Conservation (phyloP, 306 rosid species). For the Arachis stenosperma region DNA sequence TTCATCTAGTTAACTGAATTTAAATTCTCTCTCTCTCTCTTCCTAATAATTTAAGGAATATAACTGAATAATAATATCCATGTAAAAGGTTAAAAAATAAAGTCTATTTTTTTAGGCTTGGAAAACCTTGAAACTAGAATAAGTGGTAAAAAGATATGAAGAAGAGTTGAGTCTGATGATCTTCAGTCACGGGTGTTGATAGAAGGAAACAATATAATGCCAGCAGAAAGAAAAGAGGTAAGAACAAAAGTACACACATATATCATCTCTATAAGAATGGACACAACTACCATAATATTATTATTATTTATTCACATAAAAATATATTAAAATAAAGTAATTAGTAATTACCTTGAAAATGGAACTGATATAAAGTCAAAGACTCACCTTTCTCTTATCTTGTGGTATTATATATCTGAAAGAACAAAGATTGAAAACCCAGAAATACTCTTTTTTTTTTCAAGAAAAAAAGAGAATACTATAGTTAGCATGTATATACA, state of each 20-base stretch:
- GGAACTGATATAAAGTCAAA: no score
- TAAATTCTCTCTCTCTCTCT: background rate
- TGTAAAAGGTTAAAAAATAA: background rate
- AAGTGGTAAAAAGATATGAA: background rate
- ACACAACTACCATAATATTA: slow-evolving; percentile 1
- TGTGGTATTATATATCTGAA: slow-evolving; percentile 10
- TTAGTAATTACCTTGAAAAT: slow-evolving; percentile 10
- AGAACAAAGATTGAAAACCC: slow-evolving; percentile 15
- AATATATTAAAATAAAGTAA: no score
- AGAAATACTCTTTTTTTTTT: background rate
- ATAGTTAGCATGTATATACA: background rate
- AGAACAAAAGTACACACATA: background rate
- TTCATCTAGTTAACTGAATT: slow-evolving; percentile 1
- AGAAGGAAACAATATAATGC: background rate
- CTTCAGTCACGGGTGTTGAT: slow-evolving; percentile 3
- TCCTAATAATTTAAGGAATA: background rate
- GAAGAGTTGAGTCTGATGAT: background rate
- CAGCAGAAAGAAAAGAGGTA: background rate
- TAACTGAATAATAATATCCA: background rate
- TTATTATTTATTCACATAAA: no score
- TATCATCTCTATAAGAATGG: background rate
- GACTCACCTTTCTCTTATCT: background rate
- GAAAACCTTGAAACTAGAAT: no score
- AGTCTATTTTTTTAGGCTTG: no score
- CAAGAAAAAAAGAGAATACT: background rate